These are phyloP conservation scores for Xylaria acuta DNA, from an alignment of 495 filamentous ascomycete genomes.

Conservation along the genomic window DNA sequence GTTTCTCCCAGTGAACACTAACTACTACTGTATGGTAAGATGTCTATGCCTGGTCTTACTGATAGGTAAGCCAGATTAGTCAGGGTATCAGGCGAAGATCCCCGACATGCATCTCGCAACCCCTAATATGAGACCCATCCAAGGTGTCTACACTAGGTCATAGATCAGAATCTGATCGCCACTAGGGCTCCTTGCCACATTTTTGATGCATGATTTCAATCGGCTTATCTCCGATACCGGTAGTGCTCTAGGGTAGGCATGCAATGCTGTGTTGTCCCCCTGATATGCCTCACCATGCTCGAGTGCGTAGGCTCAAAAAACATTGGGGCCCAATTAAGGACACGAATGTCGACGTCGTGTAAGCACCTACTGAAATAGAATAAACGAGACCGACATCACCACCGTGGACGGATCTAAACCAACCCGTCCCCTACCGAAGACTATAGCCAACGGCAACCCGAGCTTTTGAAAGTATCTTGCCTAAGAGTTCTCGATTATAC, in stretches of 20 bases:
- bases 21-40: not conserved
- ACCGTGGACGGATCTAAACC: not conserved
- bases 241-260: not conserved
- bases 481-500: not conserved
- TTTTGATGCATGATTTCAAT: slow-evolving; percentile 11
- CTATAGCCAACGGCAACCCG: not conserved
- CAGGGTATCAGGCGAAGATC: not conserved
- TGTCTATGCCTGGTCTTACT: not conserved
- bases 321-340: not conserved
- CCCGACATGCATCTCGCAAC: not conserved
- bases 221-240: not conserved
- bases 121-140: not conserved
- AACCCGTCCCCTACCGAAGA: no score
- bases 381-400: not conserved
- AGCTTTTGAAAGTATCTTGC: not conserved
- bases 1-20: not conserved
- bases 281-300: not conserved
- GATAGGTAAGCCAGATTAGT: not conserved
- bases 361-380: not conserved
- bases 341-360: not conserved
- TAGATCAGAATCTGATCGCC: not conserved
- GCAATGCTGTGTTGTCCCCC: not conserved
- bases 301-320: not conserved
- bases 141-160: not conserved
- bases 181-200: not conserved